Base-by-base conservation (phyloP, 2,329 filamentous ascomycete species). In the Fusarium sp. region DNA sequence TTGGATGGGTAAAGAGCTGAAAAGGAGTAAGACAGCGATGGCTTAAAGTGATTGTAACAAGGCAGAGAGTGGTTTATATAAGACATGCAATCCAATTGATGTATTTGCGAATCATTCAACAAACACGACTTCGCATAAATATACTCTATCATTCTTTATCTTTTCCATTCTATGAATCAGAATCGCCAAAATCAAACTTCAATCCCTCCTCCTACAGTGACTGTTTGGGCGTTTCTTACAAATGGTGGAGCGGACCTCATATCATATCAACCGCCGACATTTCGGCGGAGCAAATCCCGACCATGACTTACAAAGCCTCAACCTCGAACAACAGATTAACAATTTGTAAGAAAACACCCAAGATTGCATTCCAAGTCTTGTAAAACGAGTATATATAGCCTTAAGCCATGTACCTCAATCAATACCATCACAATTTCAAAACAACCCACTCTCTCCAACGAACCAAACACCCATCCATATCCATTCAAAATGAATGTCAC, bases 401-500 rank as follows among this genome's bases (percentile, higher is more conserved):
- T 13, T 18, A 7, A 34, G 1, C 18, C n/a, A 19, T 55, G n/a
- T 9, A 19, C 19, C 14, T 4, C 6, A 16, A 1, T 18, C 28
- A 13, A 8, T 4, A 45, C 28, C 25, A 45, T 45, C 10, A 28
- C 21, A 41, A 23, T 45, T 43, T 39, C 30, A 58, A 44, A 18
- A 26, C n/a, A 31, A 46, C 18, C 34, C n/a, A 39, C n/a, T 31
- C 58, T 58, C 25, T 41, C n/a, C 13, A 19, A 50, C 19, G 10
- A 25, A 25, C 16, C 21, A n/a, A 50, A 23, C 23, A 19, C 1
- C 2, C 28, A 30, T 30, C 28, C 28, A 28, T 28, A 28, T 28
- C 26, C 26, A 28, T 28, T 10, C 21, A 42, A 11, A 30, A 67
- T 70, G 67, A 70, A 71, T 19, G 69, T 71, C 14, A 54, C 65